Conservation (phyloP, 257 asterid species). For the Catharanthus roseus region DNA sequence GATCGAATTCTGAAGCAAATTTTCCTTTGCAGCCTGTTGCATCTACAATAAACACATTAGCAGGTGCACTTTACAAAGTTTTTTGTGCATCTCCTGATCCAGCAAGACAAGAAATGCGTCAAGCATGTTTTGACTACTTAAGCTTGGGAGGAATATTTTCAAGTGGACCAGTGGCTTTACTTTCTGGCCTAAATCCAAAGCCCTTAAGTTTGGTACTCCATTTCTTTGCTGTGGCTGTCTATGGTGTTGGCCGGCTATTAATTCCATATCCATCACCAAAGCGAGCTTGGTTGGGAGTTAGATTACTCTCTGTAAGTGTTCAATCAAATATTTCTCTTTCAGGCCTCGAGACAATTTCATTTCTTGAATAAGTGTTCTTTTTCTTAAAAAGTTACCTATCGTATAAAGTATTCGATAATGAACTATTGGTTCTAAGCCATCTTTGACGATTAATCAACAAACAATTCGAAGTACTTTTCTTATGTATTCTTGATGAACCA, state of each 20-base stretch:
- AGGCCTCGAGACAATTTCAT: neutral
- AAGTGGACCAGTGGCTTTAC: conserved; percentile 52
- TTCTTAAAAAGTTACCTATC: no score
- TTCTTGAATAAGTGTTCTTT: no score
- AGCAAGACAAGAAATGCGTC: conserved; percentile 63
- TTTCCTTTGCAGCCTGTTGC: conserved; percentile 64
- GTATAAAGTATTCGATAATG: no score
- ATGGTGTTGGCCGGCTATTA: conserved; percentile 56
- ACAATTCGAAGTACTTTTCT: no score
- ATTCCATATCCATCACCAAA: conserved; percentile 66
- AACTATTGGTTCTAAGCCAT: no score
- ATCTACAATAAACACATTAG: conserved; percentile 75
- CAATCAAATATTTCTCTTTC: neutral
- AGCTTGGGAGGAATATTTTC: conserved; percentile 62
- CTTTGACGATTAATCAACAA: no score
- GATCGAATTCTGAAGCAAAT: neutral
- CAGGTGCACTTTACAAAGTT: conserved; percentile 67
- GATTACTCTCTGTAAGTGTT: conserved; percentile 47
- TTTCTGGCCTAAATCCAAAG: conserved; percentile 70
- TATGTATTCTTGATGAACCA: no score
- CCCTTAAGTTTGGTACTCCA: conserved; percentile 62
- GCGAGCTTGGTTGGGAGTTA: conserved; percentile 46
- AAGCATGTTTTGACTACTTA: conserved; percentile 66
- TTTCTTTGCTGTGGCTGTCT: conserved; percentile 68
- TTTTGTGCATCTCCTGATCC: conserved; percentile 68